Percentiles rank a stretch among this genome's conserved stretches.
Evolutionary conservation across 2,329 filamentous ascomycete species (phyloP).

Genomic region (Berkeleyomyces basicola): DNA sequence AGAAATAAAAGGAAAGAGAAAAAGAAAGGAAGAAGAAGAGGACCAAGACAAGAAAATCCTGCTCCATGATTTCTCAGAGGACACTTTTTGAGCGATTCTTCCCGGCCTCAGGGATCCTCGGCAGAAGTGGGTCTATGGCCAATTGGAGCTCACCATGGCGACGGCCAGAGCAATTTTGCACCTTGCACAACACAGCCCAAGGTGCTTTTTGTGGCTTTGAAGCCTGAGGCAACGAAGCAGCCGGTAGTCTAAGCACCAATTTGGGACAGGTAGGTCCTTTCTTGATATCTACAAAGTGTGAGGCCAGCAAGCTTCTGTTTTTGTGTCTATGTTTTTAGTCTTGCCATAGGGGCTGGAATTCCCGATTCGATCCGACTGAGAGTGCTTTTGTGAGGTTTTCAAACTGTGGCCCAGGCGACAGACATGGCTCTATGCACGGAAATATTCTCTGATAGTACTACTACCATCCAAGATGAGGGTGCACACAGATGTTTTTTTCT

Average conservation of each 20-base stretch:
- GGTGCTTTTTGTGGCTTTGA: not conserved
- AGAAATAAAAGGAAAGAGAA: constrained; percentile 6
- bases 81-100: constrained; percentile 13
- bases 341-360: not conserved
- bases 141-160: constrained; percentile 9
- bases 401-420: not conserved
- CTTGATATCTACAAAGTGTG: not conserved
- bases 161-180: constrained; percentile 1
- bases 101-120: constrained; percentile 11
- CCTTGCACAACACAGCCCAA: not conserved
- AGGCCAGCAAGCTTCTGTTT: not conserved
- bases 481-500: no score
- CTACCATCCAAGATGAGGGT: no score
- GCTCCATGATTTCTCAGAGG: constrained; percentile 4
- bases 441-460: no score
- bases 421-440: not conserved
- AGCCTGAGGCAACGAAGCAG: not conserved
- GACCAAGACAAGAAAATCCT: constrained; percentile 8
- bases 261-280: not conserved
- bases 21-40: constrained; percentile 5
- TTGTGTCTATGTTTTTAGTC: not conserved
- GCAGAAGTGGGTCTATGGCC: constrained; percentile 10
- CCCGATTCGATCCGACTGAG: not conserved
- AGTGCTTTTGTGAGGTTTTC: not conserved
- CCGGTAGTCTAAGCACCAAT: not conserved